Evolutionary conservation across 2,329 filamentous ascomycete genomes (phyloP).

Genomic region (Aspergillus eucalypticola): DNA sequence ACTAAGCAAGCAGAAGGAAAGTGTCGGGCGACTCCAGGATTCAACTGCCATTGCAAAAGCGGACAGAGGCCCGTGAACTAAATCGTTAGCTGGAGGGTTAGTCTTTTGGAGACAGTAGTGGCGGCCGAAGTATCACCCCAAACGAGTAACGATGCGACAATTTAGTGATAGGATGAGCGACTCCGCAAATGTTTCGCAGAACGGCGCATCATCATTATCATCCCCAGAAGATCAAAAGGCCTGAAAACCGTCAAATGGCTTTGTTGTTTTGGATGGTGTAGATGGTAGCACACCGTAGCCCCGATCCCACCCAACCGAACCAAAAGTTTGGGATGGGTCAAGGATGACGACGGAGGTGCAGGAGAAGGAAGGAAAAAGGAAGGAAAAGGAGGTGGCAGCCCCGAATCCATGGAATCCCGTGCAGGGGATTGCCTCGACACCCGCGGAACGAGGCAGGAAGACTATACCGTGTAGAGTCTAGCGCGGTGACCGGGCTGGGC

Average conservation of each 20-base stretch:
- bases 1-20: not conserved
- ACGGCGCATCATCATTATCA: no score
- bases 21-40: not conserved
- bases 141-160: constrained; percentile 21
- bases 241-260: no score
- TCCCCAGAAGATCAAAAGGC: no score
- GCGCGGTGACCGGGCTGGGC: not conserved
- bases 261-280: not conserved
- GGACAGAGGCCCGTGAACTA: constrained; percentile 18
- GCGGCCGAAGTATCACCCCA: constrained; percentile 12
- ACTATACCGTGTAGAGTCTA: constrained; percentile 1
- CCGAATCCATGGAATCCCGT: constrained; percentile 7
- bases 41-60: constrained; percentile 10
- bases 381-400: constrained; percentile 10
- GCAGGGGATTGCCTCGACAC: constrained; percentile 12
- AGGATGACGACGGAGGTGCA: not conserved
- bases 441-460: constrained; percentile 14
- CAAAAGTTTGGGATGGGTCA: not conserved
- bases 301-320: not conserved
- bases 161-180: constrained; percentile 4
- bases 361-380: not conserved
- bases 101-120: constrained; percentile 13
- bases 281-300: not conserved
- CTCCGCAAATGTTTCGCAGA: not conserved
- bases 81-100: constrained; percentile 22